Conservation (phyloP, 2,329 filamentous ascomycete species). For the Knoxdaviesia proteae region DNA sequence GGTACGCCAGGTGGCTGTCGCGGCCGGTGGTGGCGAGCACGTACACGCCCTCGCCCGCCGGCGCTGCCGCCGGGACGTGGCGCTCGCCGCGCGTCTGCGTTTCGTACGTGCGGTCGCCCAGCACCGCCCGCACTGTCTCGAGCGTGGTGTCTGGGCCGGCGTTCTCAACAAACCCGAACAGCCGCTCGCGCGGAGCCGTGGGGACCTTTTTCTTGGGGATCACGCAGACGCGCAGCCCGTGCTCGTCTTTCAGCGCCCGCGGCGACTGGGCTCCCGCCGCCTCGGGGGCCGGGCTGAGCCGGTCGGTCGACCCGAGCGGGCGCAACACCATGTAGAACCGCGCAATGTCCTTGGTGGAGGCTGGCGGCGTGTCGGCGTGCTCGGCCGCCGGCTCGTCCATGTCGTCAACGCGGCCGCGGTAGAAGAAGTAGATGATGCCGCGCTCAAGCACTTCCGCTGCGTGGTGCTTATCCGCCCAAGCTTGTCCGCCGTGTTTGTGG, state of each 20-base stretch:
- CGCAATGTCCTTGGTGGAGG: conserved; percentile 49
- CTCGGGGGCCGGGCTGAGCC: too few relatives aligned
- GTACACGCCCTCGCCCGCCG: conserved; percentile 72
- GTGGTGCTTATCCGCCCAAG: too few relatives aligned
- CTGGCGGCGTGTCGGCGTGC: conserved; percentile 17
- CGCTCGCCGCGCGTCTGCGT: conserved; percentile 57
- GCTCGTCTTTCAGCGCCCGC: conserved; percentile 9
- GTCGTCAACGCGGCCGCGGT: conserved; percentile 53
- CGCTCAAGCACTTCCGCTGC: conserved; percentile 50
- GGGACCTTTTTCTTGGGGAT: conserved; percentile 75
- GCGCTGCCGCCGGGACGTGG: conserved; percentile 46
- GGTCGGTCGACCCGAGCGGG: conserved; percentile 46
- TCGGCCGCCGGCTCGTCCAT: conserved; percentile 21
- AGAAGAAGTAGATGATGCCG: conserved; percentile 82
- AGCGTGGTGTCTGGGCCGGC: conserved; percentile 37
- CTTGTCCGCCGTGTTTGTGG: too few relatives aligned
- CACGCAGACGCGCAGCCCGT: conserved; percentile 46
- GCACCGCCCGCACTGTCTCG: conserved; percentile 45
- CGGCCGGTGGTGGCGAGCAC: conserved; percentile 52
- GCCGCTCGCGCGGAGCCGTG: conserved; percentile 42
- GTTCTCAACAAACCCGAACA: conserved; percentile 50
- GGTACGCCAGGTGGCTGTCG: conserved; percentile 59
- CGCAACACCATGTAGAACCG: conserved; percentile 64
- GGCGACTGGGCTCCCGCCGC: too few relatives aligned
- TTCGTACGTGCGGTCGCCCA: conserved; percentile 44